These are phyloP conservation scores for Linum usitatissimum DNA, from an alignment of 345 rosid species.

Conservation along the genomic window DNA sequence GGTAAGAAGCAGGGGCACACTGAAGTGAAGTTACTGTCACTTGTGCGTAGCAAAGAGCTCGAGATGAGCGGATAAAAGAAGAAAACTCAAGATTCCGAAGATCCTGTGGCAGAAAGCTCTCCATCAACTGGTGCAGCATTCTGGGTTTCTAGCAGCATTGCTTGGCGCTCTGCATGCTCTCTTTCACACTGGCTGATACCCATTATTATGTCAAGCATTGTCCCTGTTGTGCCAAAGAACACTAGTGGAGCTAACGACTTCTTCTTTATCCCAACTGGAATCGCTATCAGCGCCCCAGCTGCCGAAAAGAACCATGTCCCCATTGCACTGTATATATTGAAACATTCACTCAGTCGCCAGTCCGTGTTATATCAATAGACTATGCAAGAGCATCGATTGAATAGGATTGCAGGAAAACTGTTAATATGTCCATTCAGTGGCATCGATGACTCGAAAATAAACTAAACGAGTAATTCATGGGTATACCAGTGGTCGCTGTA, in stretches of 20 bases:
- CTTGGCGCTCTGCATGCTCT: constrained; percentile 84
- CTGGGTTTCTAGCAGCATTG: too few species aligned
- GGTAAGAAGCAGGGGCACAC: too few species aligned
- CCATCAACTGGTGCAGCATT: too few species aligned
- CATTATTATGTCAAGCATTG: constrained; percentile 87
- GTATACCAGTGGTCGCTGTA: background rate
- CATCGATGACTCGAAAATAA: too few species aligned
- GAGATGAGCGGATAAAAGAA: too few species aligned
- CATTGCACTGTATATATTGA: constrained; percentile 48
- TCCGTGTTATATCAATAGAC: background rate
- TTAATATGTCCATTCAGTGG: background rate
- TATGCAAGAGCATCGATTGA: background rate
- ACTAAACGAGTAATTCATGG: background rate
- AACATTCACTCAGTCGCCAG: background rate
- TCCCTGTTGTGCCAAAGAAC: constrained; percentile 92
- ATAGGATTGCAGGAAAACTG: background rate
- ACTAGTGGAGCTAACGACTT: constrained; percentile 85
- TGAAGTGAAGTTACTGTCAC: too few species aligned
- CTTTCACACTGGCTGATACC: constrained; percentile 86
- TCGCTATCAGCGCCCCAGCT: constrained; percentile 72
- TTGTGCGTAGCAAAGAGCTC: too few species aligned
- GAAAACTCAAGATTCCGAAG: too few species aligned
- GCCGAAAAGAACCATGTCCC: constrained; percentile 96
- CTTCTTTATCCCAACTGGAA: constrained; percentile 83
- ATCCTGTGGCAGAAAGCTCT: too few species aligned